Conservation (phyloP, 352 stramenopile genomes). For the Phytophthora litchii region DNA sequence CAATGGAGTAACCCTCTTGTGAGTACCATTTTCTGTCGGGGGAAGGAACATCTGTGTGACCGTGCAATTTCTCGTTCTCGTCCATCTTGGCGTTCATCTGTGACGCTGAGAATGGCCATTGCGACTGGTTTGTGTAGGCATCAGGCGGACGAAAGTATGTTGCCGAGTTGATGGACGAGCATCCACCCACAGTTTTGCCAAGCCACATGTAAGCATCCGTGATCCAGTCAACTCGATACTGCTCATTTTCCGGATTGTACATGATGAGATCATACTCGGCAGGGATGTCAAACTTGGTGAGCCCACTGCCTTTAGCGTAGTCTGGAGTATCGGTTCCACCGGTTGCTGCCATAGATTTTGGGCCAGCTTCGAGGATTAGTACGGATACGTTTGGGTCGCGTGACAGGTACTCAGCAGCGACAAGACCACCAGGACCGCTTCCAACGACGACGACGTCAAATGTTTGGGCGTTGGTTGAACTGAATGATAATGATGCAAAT, state of each 20-base stretch:
- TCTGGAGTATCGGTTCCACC: conserved; percentile 51
- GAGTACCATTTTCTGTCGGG: conserved; percentile 56
- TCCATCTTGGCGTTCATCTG: conserved; percentile 72
- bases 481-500: conserved; percentile 3
- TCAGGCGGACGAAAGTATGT: conserved; percentile 82
- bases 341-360: conserved; percentile 46
- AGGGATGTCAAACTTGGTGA: conserved; percentile 74
- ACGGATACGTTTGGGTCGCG: conserved; percentile 54
- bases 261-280: conserved; percentile 63
- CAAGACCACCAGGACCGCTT: conserved; percentile 56
- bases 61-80: conserved; percentile 52
- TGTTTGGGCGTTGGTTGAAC: conserved; percentile 10
- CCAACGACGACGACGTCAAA: conserved; percentile 65
- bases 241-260: conserved; percentile 45
- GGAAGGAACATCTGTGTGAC: conserved; percentile 54
- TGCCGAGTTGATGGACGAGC: conserved; percentile 84
- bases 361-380: conserved; percentile 61
- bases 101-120: conserved; percentile 55
- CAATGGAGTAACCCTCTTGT: conserved; percentile 60
- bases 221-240: conserved; percentile 59
- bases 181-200: conserved; percentile 82
- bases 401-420: conserved; percentile 64
- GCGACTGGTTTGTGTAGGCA: conserved; percentile 45
- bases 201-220: conserved; percentile 54
- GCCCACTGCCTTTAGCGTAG: conserved; percentile 47